These are phyloP conservation scores for Malus fusca DNA, from an alignment of 306 rosid species.

Conservation along the genomic window DNA sequence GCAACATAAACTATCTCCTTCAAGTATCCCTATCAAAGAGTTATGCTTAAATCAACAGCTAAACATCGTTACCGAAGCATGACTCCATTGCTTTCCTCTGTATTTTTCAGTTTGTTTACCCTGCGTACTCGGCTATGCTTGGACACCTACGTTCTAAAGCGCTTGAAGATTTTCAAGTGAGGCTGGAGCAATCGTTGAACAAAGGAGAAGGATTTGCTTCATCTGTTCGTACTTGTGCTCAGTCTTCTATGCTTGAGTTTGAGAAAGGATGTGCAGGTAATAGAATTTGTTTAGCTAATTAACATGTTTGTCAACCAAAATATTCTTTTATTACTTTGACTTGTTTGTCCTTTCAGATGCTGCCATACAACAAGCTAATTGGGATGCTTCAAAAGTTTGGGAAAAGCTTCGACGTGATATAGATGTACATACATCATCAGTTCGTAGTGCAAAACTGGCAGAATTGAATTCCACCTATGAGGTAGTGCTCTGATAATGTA, in stretches of 20 bases:
- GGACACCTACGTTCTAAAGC: constrained; percentile 64
- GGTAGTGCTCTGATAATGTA: constrained; percentile 33
- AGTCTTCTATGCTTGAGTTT: constrained; percentile 45
- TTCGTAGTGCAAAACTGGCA: constrained; percentile 45
- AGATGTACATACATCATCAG: constrained; percentile 49
- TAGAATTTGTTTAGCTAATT: background rate
- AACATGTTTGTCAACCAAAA: background rate
- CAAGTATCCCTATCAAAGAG: background rate
- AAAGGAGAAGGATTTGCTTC: constrained; percentile 75
- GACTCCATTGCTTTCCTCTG: background rate
- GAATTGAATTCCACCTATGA: constrained; percentile 41
- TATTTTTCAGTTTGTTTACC: constrained; percentile 56
- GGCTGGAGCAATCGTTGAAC: constrained; percentile 54
- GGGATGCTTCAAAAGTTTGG: constrained; percentile 59
- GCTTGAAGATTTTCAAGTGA: constrained; percentile 47
- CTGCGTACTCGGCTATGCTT: constrained; percentile 52
- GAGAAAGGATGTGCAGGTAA: constrained; percentile 74
- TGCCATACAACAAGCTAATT: constrained; percentile 46
- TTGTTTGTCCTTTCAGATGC: constrained; percentile 45
- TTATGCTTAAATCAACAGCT: background rate
- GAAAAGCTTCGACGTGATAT: constrained; percentile 74
- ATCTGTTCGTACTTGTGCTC: constrained; percentile 33
- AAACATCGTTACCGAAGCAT: background rate
- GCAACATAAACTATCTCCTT: background rate
- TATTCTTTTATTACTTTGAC: background rate